A percentile compares a stretch with the other conserved stretches of the same genome.
Conservation (phyloP, 140 eudicot species). For the Anethum foeniculum region DNA sequence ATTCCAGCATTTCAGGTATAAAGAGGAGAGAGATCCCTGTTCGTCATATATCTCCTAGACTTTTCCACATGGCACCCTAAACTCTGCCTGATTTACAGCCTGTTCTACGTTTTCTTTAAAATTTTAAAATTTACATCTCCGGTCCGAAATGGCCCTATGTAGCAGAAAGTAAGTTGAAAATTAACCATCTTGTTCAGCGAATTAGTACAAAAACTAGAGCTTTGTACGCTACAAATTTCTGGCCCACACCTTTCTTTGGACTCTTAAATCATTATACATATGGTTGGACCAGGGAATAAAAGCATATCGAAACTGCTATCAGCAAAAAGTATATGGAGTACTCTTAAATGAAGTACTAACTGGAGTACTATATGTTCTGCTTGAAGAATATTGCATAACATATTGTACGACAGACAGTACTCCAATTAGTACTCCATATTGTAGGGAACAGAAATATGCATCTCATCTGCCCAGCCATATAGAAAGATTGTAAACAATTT, state of each 20-base stretch:
- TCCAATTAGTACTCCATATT: too few relatives aligned
- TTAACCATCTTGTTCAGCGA: neutral
- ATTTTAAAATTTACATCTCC: neutral
- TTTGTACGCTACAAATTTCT: neutral
- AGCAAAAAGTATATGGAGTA: too few relatives aligned
- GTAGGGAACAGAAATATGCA: neutral
- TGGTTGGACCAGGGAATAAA: neutral
- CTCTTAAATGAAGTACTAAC: too few relatives aligned
- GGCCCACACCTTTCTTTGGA: neutral
- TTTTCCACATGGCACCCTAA: too few relatives aligned
- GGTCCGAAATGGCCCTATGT: too few relatives aligned
- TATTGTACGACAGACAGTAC: too few relatives aligned
- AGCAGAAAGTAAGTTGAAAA: neutral
- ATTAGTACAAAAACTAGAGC: neutral
- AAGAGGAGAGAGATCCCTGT: too few relatives aligned
- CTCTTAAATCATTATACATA: neutral
- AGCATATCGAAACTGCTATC: neutral
- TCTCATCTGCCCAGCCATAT: neutral
- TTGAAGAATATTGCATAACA: too few relatives aligned
- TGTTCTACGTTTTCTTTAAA: neutral
- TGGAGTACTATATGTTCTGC: too few relatives aligned
- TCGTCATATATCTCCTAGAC: too few relatives aligned
- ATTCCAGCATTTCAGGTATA: too few relatives aligned
- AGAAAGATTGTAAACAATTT: neutral
- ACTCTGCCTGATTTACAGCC: neutral